Evolutionary conservation across 2,329 filamentous ascomycete species (phyloP).

Genomic region (Talaromyces sp.): DNA sequence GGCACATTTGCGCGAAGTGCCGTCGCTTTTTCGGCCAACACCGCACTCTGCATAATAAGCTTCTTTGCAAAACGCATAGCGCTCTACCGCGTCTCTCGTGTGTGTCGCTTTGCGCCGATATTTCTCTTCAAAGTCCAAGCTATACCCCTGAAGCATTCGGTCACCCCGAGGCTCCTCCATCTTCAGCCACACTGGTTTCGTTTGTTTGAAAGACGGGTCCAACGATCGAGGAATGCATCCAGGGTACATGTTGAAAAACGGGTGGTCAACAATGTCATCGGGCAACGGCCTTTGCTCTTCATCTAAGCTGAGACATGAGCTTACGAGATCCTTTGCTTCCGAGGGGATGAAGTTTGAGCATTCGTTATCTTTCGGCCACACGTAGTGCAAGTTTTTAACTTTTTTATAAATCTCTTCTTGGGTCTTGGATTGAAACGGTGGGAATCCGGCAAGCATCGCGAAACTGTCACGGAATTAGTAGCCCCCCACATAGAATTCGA

Average conservation of each 20-base stretch:
- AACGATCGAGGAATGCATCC: conserved; percentile 43
- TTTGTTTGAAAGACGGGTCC: conserved; percentile 33
- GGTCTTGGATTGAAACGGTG: conserved; percentile 80
- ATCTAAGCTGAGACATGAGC: conserved; percentile 42
- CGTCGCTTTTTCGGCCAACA: conserved; percentile 39
- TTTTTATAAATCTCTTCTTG: conserved; percentile 50
- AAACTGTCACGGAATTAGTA: conserved; percentile 52
- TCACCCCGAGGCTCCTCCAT: conserved; percentile 43
- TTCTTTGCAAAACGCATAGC: conserved; percentile 35
- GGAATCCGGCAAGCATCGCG: conserved; percentile 92
- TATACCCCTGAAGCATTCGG: conserved; percentile 37
- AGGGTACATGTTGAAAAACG: conserved; percentile 47
- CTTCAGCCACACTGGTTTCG: conserved; percentile 40
- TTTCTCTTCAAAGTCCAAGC: conserved; percentile 38
- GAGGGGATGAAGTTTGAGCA: conserved; percentile 42
- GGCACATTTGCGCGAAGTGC: conserved; percentile 35
- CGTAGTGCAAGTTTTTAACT: conserved; percentile 43
- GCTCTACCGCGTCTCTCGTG: conserved; percentile 30
- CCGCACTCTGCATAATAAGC: conserved; percentile 43
- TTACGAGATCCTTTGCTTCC: conserved; percentile 46
- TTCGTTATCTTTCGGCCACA: conserved; percentile 44
- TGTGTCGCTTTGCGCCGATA: conserved; percentile 30
- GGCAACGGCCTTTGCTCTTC: conserved; percentile 46
- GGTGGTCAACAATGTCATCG: conserved; percentile 46
- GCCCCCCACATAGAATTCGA: neutral